Percentiles rank a stretch among this genome's conserved stretches.
Conservation (phyloP, 495 filamentous ascomycete genomes). For the Xanthoparmelia taractica region DNA sequence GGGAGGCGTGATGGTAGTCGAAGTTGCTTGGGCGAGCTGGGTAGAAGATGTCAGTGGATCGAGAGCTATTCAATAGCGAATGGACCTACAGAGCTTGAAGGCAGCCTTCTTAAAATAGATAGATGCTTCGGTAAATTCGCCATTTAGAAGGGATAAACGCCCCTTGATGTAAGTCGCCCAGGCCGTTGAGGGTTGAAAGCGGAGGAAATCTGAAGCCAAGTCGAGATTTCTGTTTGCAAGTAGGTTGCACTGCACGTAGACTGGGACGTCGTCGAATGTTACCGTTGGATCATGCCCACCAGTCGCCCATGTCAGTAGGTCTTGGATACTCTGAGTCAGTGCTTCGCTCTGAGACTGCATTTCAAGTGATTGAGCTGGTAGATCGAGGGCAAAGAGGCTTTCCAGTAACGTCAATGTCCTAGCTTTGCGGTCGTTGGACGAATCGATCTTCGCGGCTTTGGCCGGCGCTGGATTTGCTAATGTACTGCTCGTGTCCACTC, state of each 20-base stretch:
- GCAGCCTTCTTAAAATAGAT: conserved; percentile 75
- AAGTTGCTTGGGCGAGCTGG: conserved; percentile 41
- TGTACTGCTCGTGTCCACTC: conserved; percentile 27
- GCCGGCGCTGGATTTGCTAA: not conserved
- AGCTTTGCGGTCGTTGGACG: not conserved
- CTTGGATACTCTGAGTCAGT: conserved; percentile 42
- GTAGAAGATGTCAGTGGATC: conserved; percentile 25
- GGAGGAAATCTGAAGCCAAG: conserved; percentile 66
- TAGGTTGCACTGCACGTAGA: conserved; percentile 60
- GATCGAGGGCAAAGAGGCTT: conserved; percentile 42
- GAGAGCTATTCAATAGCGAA: not conserved
- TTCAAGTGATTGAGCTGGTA: conserved; percentile 40
- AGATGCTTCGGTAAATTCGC: conserved; percentile 64
- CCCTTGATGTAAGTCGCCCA: conserved; percentile 87
- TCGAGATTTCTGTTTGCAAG: conserved; percentile 62
- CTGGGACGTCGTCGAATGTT: conserved; percentile 40
- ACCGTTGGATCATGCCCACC: conserved; percentile 36
- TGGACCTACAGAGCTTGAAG: conserved; percentile 65
- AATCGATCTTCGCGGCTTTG: not conserved
- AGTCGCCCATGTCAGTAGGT: conserved; percentile 44
- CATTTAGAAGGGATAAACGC: conserved; percentile 64
- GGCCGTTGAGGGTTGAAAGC: conserved; percentile 53
- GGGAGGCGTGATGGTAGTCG: conserved; percentile 39
- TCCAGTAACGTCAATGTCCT: conserved; percentile 38
- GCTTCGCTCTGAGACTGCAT: conserved; percentile 40